Base-by-base conservation (phyloP, 2,329 filamentous ascomycete species). In the Thielaviopsis punctulata region DNA sequence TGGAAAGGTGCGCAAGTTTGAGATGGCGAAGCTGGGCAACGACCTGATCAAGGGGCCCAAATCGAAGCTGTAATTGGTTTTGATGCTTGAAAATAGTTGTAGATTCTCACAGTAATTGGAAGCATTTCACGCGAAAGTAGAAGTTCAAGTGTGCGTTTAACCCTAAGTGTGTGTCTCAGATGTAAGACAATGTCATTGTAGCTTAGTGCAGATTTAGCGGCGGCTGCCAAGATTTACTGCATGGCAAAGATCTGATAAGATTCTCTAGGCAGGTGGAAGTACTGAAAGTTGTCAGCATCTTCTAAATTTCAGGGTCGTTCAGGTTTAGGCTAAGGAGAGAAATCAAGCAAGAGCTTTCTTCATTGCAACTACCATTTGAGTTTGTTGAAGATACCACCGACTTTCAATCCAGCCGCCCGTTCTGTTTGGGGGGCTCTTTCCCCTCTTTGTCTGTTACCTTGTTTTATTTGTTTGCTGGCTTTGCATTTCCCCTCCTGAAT, bases 1-100 rank as follows among this genome's bases (percentile, higher is more conserved):
- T 60, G 81, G 81, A 3, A 85, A 85, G 65, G 76, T 84, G 52
- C 73, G 78, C 59, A 84, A 84, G 66, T 79, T 75, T 58, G 75
- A 79, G 66, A 75, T 79, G 71, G 74, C 74, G 4, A 67, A 71
- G 62, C 57, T 76, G 36, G 75, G 73, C 0, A 72, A 76, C 54
- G 70, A 77, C 57, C 62, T 80, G 21, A 59, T 81, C 60, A 65
- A 69, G 56, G 73, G 69, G 54, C 65, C 67, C n/a, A 63, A 60
- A 75, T 57, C 77, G 49, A 57, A 44, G 43, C 43, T 52, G 8
- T 56, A 53, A 27, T n/a, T n/a, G n/a, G n/a, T n/a, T n/a, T n/a
- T n/a, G n/a, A n/a, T n/a, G n/a, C n/a, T n/a, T n/a, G n/a, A n/a
- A n/a, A n/a, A n/a, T n/a, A n/a, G n/a, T n/a, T n/a, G n/a, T n/a